Evolutionary conservation across 371 early-diverging fungal genomes (phyloP).

Genomic region (Smittium mucronatum): DNA sequence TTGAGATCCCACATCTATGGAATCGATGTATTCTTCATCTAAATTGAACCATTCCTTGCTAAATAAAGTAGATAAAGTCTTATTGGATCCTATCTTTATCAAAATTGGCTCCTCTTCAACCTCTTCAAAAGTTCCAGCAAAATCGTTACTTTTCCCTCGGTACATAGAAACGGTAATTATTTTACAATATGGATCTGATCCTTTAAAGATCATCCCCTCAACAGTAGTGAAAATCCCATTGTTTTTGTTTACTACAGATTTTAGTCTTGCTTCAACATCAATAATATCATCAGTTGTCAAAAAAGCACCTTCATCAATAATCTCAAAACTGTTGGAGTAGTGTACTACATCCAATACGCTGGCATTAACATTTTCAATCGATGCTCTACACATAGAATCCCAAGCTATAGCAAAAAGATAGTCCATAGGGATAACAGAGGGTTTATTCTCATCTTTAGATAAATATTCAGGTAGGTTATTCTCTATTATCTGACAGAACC

Average conservation of each 20-base stretch:
- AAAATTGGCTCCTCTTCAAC: slow-evolving; percentile 53
- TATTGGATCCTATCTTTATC: too few species aligned
- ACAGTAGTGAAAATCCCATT: slow-evolving; percentile 80
- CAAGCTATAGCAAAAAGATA: slow-evolving; percentile 48
- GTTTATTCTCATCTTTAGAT: slow-evolving; percentile 42
- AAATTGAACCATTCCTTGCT: slow-evolving; percentile 79
- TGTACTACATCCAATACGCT: slow-evolving; percentile 9
- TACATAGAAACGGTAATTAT: slow-evolving; percentile 59
- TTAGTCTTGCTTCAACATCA: background rate
- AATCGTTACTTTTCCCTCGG: slow-evolving; percentile 71
- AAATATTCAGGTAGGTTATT: slow-evolving; percentile 73
- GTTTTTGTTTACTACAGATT: slow-evolving; percentile 12
- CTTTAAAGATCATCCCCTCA: slow-evolving; percentile 42
- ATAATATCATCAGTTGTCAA: slow-evolving; percentile 6
- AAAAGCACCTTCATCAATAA: background rate
- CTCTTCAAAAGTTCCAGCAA: slow-evolving; percentile 24
- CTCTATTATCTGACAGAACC: slow-evolving; percentile 74
- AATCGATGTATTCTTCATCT: slow-evolving; percentile 48
- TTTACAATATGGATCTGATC: slow-evolving; percentile 16
- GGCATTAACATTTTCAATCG: background rate
- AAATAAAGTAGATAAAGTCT: slow-evolving; percentile 66
- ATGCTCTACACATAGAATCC: slow-evolving; percentile 4
- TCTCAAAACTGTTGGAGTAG: slow-evolving; percentile 7
- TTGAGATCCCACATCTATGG: slow-evolving; percentile 46
- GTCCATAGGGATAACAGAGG: slow-evolving; percentile 72